Evolutionary conservation across 106 monocot species (phyloP).

Genomic region (Platanthera zijinensis): DNA sequence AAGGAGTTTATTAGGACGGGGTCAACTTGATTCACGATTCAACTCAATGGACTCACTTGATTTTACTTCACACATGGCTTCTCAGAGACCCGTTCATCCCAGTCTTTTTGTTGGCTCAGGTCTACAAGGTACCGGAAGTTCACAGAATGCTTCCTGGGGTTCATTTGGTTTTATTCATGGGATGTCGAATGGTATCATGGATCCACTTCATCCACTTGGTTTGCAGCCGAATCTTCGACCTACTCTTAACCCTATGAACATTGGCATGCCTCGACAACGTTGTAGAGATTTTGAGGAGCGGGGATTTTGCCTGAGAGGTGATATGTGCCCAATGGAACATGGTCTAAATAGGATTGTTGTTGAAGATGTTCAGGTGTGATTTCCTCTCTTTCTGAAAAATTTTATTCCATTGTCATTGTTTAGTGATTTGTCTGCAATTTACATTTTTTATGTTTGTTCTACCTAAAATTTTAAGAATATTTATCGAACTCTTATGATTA

Average conservation of each 20-base stretch:
- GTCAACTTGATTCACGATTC: constrained; percentile 66
- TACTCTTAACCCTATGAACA: constrained; percentile 36
- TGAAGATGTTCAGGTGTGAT: constrained; percentile 91
- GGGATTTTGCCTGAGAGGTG: constrained; percentile 94
- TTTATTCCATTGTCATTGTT: neutral
- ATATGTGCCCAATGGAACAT: constrained; percentile 99
- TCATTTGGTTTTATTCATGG: constrained; percentile 87
- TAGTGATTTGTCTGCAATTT: neutral
- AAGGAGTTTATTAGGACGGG: constrained; percentile 41
- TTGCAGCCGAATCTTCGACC: constrained; percentile 48
- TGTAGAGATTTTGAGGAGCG: constrained; percentile 97
- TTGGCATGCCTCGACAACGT: constrained; percentile 77
- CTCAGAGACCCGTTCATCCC: constrained; percentile 56
- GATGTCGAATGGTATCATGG: constrained; percentile 61
- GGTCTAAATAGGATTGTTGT: constrained; percentile 95
- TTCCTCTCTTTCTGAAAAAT: constrained; percentile 3
- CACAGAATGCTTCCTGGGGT: constrained; percentile 69
- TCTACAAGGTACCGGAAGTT: constrained; percentile 39
- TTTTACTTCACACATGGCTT: constrained; percentile 58
- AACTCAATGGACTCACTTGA: constrained; percentile 53
- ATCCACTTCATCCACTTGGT: constrained; percentile 72
- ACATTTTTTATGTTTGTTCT: neutral
- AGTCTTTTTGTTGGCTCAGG: constrained; percentile 50
- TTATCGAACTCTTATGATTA: neutral
- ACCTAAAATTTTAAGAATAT: neutral